phyloP scores from a whole-genome alignment of 164 flowering plant genomes.

The Tetracentron sinense region DNA sequence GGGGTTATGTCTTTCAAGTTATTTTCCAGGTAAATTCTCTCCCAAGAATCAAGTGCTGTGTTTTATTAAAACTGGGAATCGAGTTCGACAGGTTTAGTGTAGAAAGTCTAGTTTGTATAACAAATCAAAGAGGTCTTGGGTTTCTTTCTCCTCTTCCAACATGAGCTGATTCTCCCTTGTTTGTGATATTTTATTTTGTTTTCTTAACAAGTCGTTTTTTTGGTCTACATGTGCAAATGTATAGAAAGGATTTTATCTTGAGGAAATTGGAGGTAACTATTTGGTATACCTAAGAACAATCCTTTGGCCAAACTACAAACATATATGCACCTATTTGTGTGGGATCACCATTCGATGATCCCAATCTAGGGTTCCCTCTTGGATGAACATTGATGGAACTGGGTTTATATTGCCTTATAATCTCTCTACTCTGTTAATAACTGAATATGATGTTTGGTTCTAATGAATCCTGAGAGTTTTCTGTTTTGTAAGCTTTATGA shows the following conservation, averaged over 20 bases:
- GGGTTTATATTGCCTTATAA: not conserved
- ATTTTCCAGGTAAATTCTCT: conserved; percentile 68
- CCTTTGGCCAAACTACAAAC: no score
- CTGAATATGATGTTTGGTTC: not conserved
- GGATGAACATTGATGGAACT: not conserved
- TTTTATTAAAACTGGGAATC: not conserved
- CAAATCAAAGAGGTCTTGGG: not conserved
- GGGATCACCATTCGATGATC: not conserved
- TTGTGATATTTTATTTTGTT: not conserved
- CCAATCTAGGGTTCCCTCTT: not conserved
- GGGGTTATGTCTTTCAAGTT: conserved; percentile 68
- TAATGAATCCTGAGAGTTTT: not conserved
- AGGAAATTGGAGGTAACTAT: no score
- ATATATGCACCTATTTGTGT: not conserved
- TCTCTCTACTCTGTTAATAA: not conserved
- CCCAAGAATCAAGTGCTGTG: not conserved
- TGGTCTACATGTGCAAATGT: not conserved
- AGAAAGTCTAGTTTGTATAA: not conserved
- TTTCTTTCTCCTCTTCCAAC: not conserved
- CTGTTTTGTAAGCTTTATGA: not conserved
- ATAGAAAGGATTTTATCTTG: no score
- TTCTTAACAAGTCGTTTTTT: no score
- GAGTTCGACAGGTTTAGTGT: not conserved
- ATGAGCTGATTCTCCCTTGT: not conserved
- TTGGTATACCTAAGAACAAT: not conserved